These are phyloP conservation scores for Cyathus olla DNA, from an alignment of 1,284 basidiomycete species.

Conservation along the genomic window DNA sequence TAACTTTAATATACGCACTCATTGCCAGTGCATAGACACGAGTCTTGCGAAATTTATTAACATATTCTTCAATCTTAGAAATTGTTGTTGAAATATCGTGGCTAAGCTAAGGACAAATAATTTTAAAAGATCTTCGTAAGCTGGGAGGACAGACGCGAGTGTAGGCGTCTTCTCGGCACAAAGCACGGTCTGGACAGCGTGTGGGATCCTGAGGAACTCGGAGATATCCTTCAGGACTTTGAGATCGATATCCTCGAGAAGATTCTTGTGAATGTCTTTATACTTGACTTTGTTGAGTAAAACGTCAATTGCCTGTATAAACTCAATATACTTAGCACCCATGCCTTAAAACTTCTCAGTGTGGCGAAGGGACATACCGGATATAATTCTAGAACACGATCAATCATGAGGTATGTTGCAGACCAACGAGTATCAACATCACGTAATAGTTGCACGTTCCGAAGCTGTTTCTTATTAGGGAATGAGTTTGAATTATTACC, in stretches of 20 bases:
- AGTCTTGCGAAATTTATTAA: background rate
- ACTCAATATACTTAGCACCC: background rate
- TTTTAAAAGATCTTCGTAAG: conserved; percentile 19
- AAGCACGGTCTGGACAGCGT: conserved; percentile 31
- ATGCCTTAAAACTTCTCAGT: background rate
- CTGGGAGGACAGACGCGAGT: conserved; percentile 20
- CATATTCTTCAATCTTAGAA: background rate
- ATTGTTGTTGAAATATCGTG: background rate
- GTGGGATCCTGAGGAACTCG: conserved; percentile 15
- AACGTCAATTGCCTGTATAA: conserved; percentile 12
- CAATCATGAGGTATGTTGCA: conserved; percentile 28
- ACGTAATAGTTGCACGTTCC: conserved; percentile 15
- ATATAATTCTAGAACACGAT: conserved; percentile 20
- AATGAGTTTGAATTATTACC: conserved; percentile 12
- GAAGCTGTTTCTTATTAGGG: conserved; percentile 5
- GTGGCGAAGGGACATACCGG: conserved; percentile 6
- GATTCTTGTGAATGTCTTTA: conserved; percentile 5
- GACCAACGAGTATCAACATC: conserved; percentile 33
- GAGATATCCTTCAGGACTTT: conserved; percentile 20
- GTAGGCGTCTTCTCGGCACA: conserved; percentile 37
- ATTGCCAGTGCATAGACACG: background rate
- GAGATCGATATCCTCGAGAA: conserved; percentile 7
- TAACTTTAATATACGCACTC: background rate
- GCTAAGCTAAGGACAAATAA: background rate
- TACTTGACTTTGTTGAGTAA: conserved; percentile 14